Evolutionary conservation across 192 early-diverging fungal species (phyloP).

Genomic region (Lobulomyces angularis): DNA sequence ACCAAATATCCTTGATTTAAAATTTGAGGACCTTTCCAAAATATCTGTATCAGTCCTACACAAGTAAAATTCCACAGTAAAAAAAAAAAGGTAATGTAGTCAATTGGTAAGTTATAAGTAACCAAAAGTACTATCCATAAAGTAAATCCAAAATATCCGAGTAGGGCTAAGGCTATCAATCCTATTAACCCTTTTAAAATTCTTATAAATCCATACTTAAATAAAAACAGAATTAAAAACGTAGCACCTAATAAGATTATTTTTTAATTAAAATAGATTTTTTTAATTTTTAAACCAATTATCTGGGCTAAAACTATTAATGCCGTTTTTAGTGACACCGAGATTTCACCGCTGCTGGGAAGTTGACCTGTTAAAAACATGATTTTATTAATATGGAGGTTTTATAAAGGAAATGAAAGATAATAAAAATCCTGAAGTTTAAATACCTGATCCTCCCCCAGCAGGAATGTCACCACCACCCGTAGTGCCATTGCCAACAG

Average conservation of each 20-base stretch:
- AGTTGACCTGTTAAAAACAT: too few species aligned
- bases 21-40: constrained; percentile 70
- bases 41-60: constrained; percentile 58
- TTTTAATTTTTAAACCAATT: too few species aligned
- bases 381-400: too few species aligned
- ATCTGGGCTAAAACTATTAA: constrained; percentile 65
- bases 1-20: constrained; percentile 69
- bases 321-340: constrained; percentile 37
- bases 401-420: too few species aligned
- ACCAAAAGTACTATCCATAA: constrained; percentile 27
- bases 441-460: too few species aligned
- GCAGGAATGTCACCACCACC: too few species aligned
- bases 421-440: too few species aligned
- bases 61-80: constrained; percentile 69
- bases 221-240: constrained; percentile 58
- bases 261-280: too few species aligned
- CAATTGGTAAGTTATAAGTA: constrained; percentile 41
- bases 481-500: too few species aligned
- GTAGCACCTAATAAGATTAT: too few species aligned
- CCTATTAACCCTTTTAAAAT: constrained; percentile 62
- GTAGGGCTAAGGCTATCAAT: constrained; percentile 52
- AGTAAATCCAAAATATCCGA: constrained; percentile 66
- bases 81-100: constrained; percentile 60
- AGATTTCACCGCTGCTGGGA: constrained; percentile 5
- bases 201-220: constrained; percentile 67